Evolutionary conservation across 2,329 filamentous ascomycete species (phyloP).

Genomic region (Lasiodiplodia sp.): DNA sequence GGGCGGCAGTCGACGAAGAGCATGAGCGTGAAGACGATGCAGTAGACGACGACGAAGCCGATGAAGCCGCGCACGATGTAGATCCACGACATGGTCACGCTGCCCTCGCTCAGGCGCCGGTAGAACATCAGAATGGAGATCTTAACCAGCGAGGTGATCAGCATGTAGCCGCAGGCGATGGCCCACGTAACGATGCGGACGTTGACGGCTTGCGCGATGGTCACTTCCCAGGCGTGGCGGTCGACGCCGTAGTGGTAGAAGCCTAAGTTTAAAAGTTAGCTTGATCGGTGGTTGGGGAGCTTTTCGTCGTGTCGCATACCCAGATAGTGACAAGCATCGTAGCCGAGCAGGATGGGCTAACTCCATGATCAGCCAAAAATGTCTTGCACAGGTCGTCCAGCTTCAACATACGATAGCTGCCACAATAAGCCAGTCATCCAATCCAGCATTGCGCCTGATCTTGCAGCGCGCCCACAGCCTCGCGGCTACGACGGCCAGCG

Average conservation of each 20-base stretch:
- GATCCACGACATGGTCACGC: conserved; percentile 49
- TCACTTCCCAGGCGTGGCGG: conserved; percentile 23
- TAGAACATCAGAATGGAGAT: conserved; percentile 52
- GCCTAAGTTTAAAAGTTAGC: background rate
- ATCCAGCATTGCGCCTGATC: conserved; percentile 12
- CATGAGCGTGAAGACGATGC: conserved; percentile 46
- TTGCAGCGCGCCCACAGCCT: conserved; percentile 24
- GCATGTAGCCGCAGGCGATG: conserved; percentile 35
- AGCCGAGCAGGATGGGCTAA: background rate
- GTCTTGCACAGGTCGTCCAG: background rate
- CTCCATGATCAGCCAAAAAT: background rate
- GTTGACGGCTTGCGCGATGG: background rate
- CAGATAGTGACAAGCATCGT: background rate
- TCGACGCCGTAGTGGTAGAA: conserved; percentile 14
- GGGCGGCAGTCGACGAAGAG: conserved; percentile 50
- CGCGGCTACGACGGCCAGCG: background rate
- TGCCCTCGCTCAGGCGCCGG: conserved; percentile 47
- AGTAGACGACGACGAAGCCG: conserved; percentile 48
- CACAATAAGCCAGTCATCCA: conserved; percentile 19
- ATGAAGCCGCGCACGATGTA: conserved; percentile 49
- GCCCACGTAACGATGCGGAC: conserved; percentile 10
- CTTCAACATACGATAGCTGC: background rate
- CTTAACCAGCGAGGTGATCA: conserved; percentile 41
- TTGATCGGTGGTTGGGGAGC: background rate
- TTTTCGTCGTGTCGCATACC: background rate